A percentile compares a stretch with the other conserved stretches of the same genome.
phyloP scores from a whole-genome alignment of 441 rosid genomes.

The Populus hybrid region DNA sequence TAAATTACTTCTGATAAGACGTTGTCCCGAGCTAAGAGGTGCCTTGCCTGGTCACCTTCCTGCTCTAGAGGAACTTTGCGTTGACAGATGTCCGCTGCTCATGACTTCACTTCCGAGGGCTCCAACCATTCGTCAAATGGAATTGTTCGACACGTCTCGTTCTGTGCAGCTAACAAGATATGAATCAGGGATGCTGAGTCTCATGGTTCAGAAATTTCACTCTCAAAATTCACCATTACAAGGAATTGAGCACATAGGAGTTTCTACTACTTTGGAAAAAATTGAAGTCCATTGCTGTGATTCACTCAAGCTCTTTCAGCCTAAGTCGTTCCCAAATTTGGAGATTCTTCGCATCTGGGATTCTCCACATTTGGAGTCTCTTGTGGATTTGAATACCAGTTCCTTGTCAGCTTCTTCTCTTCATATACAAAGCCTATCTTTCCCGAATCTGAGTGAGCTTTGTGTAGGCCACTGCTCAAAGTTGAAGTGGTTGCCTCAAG shows the following conservation, averaged over 20 bases:
- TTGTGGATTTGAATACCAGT: neutral
- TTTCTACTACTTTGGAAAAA: too few species aligned
- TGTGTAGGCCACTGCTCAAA: conserved; percentile 10
- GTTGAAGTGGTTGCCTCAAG: conserved; percentile 17
- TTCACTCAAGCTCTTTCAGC: neutral
- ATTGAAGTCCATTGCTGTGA: neutral
- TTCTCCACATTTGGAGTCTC: conserved; percentile 15
- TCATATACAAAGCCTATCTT: neutral
- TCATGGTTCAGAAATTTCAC: too few species aligned
- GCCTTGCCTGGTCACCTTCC: too few species aligned
- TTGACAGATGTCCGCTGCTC: too few species aligned
- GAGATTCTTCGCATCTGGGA: conserved; percentile 5
- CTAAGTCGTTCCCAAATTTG: neutral
- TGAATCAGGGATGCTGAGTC: too few species aligned
- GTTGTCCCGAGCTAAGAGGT: neutral
- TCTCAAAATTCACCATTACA: too few species aligned
- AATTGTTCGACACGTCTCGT: too few species aligned
- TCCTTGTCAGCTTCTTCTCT: conserved; percentile 15
- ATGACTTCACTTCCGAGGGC: too few species aligned
- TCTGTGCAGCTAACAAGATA: too few species aligned
- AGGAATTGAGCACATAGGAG: too few species aligned
- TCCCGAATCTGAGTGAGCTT: neutral
- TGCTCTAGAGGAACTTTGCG: too few species aligned
- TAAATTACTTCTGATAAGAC: neutral
- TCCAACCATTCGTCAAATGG: too few species aligned